Percentiles rank a stretch among this genome's conserved stretches.
Conservation (phyloP, 257 asterid genomes). For the Apocynum venetum region DNA sequence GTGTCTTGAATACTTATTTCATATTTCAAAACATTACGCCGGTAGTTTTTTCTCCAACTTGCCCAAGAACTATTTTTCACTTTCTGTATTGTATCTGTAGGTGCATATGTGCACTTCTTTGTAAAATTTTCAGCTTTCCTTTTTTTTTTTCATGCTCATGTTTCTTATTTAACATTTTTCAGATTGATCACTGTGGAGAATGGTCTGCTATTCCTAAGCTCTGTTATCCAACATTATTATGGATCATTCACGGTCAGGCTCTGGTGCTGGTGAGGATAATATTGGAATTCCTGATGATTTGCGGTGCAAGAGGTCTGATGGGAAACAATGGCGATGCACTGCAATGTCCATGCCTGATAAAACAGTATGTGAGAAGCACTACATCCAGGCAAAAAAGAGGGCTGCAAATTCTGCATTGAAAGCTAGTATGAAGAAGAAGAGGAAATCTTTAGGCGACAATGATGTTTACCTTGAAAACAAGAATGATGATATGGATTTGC, state of each 20-base stretch:
- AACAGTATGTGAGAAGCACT: conserved; percentile 98
- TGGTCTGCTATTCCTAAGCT: conserved; percentile 16
- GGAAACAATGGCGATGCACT: conserved; percentile 99
- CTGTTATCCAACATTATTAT: conserved; percentile 29
- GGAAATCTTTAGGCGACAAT: conserved; percentile 62
- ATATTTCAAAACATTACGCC: neutral
- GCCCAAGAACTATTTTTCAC: neutral
- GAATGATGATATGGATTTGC: conserved; percentile 92
- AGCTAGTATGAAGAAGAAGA: conserved; percentile 84
- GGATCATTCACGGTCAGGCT: conserved; percentile 71
- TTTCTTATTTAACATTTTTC: conserved; percentile 8
- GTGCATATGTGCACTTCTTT: neutral
- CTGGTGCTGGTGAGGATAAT: conserved; percentile 78
- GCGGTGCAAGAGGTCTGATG: conserved; percentile 99
- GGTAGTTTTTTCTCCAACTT: neutral
- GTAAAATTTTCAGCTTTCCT: neutral
- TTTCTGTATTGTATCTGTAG: neutral
- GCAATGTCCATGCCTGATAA: conserved; percentile 99
- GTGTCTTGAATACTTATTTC: neutral
- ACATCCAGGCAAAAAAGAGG: conserved; percentile 98
- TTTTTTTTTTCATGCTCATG: neutral
- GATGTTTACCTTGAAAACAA: conserved; percentile 83
- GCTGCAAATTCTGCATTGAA: conserved; percentile 98
- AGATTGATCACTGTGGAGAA: conserved; percentile 27
- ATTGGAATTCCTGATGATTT: conserved; percentile 88